These are phyloP conservation scores for Dactylonectria macrodidyma DNA, from an alignment of 2,329 filamentous ascomycete species.

Conservation along the genomic window DNA sequence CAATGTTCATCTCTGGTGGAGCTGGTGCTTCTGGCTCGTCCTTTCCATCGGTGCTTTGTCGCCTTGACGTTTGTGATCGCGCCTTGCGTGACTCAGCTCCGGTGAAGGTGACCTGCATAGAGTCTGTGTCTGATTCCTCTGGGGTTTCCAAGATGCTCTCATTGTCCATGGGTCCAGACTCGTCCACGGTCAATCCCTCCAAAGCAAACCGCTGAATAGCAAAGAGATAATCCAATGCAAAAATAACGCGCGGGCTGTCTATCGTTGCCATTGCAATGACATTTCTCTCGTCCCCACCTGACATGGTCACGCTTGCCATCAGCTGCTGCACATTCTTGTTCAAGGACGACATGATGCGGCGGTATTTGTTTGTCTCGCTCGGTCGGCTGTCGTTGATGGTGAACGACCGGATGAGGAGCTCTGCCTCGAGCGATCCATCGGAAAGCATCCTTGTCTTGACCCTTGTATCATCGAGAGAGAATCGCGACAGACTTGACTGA, in stretches of 20 bases:
- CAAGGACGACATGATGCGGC: constrained; percentile 97
- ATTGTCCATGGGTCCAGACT: constrained; percentile 65
- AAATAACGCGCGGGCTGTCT: constrained; percentile 94
- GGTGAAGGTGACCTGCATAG: constrained; percentile 64
- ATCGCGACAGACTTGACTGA: constrained; percentile 88
- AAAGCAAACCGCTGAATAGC: constrained; percentile 88
- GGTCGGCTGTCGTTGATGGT: constrained; percentile 94
- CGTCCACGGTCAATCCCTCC: constrained; percentile 76
- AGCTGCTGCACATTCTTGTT: constrained; percentile 97
- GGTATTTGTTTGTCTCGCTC: constrained; percentile 93
- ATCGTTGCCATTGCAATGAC: constrained; percentile 93
- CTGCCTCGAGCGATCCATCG: constrained; percentile 91
- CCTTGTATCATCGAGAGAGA: constrained; percentile 93
- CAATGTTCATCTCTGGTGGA: constrained; percentile 74
- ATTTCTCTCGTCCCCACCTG: constrained; percentile 84
- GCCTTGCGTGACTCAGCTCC: constrained; percentile 53
- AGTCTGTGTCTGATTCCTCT: constrained; percentile 73
- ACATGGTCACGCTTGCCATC: constrained; percentile 97
- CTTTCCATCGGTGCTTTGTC: constrained; percentile 39
- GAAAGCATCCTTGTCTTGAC: constrained; percentile 94
- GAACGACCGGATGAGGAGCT: constrained; percentile 93
- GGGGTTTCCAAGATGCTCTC: constrained; percentile 70
- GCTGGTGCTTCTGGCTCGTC: constrained; percentile 38
- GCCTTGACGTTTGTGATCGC: constrained; percentile 47
- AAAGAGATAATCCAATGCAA: constrained; percentile 96